Evolutionary conservation across 2,329 filamentous ascomycete genomes (phyloP).

Genomic region (Eurotiales sp.): DNA sequence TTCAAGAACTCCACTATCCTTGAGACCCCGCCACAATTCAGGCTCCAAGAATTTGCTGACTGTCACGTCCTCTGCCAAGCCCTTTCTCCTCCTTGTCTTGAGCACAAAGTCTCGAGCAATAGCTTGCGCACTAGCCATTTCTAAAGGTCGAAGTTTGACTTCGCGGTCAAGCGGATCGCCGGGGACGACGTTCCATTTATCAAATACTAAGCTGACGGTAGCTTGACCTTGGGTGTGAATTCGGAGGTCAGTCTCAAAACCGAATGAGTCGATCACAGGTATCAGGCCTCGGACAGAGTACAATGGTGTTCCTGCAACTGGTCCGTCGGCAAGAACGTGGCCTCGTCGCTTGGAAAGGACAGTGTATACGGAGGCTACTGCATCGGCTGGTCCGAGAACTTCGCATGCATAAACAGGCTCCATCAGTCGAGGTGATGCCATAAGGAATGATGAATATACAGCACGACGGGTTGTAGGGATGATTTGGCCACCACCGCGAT

Average conservation of each 20-base stretch:
- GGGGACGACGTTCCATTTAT: constrained; percentile 92
- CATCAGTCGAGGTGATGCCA: constrained; percentile 95
- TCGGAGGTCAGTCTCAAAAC: constrained; percentile 93
- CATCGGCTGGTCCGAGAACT: constrained; percentile 88
- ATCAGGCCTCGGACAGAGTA: constrained; percentile 89
- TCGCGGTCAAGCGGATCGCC: constrained; percentile 91
- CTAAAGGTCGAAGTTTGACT: constrained; percentile 74
- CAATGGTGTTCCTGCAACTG: constrained; percentile 88
- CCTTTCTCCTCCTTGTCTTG: constrained; percentile 91
- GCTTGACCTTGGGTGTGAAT: constrained; percentile 95
- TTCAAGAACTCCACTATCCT: constrained; percentile 84
- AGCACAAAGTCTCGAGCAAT: constrained; percentile 94
- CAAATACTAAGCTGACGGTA: constrained; percentile 87
- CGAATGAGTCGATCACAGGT: constrained; percentile 95
- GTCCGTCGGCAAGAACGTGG: constrained; percentile 90
- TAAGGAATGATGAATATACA: constrained; percentile 93
- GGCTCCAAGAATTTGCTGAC: constrained; percentile 96
- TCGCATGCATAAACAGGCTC: constrained; percentile 91
- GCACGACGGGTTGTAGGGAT: constrained; percentile 91
- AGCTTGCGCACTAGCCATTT: constrained; percentile 82
- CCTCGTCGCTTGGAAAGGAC: constrained; percentile 83
- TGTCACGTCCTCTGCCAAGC: constrained; percentile 88
- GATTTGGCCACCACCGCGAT: constrained; percentile 91
- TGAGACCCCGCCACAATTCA: constrained; percentile 82
- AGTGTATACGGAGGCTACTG: constrained; percentile 85